Conservation (phyloP, 257 asterid genomes). For the Lithospermum erythrorhizon region DNA sequence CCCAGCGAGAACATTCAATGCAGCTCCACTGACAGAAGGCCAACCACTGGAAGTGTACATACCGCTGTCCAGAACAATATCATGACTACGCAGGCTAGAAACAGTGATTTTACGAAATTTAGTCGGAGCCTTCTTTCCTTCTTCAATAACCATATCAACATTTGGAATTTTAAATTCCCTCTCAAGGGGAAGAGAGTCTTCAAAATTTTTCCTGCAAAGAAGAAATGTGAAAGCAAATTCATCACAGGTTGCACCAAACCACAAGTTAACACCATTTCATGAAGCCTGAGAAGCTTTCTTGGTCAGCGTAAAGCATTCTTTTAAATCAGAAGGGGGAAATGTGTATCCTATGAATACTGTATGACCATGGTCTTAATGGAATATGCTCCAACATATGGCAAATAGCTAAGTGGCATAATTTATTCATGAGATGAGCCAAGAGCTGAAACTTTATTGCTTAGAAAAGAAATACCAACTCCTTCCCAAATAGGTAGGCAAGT, state of each 20-base stretch:
- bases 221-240: constrained; percentile 11
- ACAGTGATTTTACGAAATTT: constrained; percentile 64
- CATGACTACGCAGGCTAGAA: constrained; percentile 39
- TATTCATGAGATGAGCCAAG: too few relatives aligned
- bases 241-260: neutral
- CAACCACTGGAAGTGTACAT: constrained; percentile 89
- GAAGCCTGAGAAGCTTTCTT: neutral
- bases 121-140: constrained; percentile 78
- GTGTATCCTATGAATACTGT: too few relatives aligned
- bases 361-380: too few relatives aligned
- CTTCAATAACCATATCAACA: constrained; percentile 64
- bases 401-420: too few relatives aligned
- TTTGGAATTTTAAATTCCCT: constrained; percentile 73
- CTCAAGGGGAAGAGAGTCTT: constrained; percentile 55
- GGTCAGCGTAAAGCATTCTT: neutral
- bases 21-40: constrained; percentile 90
- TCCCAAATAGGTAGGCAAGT: too few relatives aligned
- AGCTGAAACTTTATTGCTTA: too few relatives aligned
- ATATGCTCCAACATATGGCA: too few relatives aligned
- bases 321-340: too few relatives aligned
- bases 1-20: constrained; percentile 71
- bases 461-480: too few relatives aligned
- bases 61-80: constrained; percentile 40
- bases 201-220: constrained; percentile 47
- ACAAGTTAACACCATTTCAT: neutral